Base-by-base conservation (phyloP, 176 grass and related monocot species). In the Saccharum officinarum region DNA sequence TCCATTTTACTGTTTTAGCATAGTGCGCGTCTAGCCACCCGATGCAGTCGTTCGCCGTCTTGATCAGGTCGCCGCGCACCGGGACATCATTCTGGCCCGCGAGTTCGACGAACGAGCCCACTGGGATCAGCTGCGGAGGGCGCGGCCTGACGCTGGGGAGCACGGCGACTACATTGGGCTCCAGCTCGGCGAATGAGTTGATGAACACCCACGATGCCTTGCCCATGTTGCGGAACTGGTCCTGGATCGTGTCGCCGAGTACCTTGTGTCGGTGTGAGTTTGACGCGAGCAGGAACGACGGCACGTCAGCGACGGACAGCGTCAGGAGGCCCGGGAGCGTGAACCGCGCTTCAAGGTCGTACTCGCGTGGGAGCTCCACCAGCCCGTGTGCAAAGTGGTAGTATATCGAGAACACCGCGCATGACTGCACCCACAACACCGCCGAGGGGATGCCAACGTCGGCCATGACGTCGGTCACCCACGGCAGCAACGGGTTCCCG, bases 351-450 rank as follows among this genome's bases (percentile, higher is more conserved):
- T 42, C 38, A 22, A 11, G 33, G 34, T 25, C 39, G 5, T 14
- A 38, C 38, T 71, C 69, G 39, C 22, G 22, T 4, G 40, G 69
- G 69, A 72, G 1, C 69, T 44, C 69, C 5, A 2, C 69, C 1
- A 72, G 40, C 5, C 69, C 39, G n/a, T 45, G 69, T 5, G 2
- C 40, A 7, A 44, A 15, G n/a, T 72, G 69, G 39, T 26, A 72
- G 22, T 72, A 72, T 22, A 72, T 14, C 2, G 40, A 45, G 40
- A 72, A 72, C 69, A 72, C 40, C 10, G 69, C 69, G 69, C 39
- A 72, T 2, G 69, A 72, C 69, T 72, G 69, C 22, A 72, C 69
- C 69, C 69, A 72, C 69, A 72, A 10, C 69, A 72, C 69, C 22
- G 69, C 69, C 2, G 39, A 25, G 2, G 69, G 69, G 69, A 72